Conservation (phyloP, 768 basidiomycete genomes). For the Serendipita vermifera region DNA sequence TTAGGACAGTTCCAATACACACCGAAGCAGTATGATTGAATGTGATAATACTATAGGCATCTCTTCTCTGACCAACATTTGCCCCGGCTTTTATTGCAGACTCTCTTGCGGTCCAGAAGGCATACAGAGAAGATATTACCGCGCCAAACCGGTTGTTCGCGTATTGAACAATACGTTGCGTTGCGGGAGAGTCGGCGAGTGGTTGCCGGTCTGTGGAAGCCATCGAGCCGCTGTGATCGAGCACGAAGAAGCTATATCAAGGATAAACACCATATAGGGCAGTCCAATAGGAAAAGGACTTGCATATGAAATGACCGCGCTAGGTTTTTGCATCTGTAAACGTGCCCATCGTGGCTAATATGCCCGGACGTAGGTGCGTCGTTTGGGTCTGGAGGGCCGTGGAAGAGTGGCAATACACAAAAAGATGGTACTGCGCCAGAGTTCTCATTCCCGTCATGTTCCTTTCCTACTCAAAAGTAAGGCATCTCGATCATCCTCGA, state of each 20-base stretch:
- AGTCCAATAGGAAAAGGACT: constrained; percentile 18
- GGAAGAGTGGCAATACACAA: constrained; percentile 43
- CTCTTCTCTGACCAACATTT: constrained; percentile 26
- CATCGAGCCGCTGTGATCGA: constrained; percentile 48
- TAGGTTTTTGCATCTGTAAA: constrained; percentile 43
- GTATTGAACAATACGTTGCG: constrained; percentile 25
- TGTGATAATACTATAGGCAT: constrained; percentile 44
- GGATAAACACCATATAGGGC: constrained; percentile 22
- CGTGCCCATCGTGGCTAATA: constrained; percentile 44
- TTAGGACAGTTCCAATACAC: not conserved
- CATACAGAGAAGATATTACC: constrained; percentile 41
- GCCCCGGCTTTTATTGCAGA: constrained; percentile 23
- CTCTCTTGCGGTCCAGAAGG: constrained; percentile 44
- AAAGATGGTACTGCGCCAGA: constrained; percentile 37
- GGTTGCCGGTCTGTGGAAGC: constrained; percentile 29
- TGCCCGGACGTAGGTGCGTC: constrained; percentile 28
- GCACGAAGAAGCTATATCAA: constrained; percentile 37
- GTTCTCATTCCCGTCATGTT: constrained; percentile 32
- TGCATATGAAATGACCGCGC: constrained; percentile 40
- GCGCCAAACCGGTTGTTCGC: constrained; percentile 44
- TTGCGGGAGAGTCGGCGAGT: constrained; percentile 31
- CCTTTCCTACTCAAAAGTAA: constrained; percentile 28
- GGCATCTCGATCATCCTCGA: not conserved
- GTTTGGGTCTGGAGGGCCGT: constrained; percentile 26
- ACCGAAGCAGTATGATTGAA: constrained; percentile 24